Base-by-base conservation (phyloP, 2,329 filamentous ascomycete genomes). In the Curvularia hawaiiensis region DNA sequence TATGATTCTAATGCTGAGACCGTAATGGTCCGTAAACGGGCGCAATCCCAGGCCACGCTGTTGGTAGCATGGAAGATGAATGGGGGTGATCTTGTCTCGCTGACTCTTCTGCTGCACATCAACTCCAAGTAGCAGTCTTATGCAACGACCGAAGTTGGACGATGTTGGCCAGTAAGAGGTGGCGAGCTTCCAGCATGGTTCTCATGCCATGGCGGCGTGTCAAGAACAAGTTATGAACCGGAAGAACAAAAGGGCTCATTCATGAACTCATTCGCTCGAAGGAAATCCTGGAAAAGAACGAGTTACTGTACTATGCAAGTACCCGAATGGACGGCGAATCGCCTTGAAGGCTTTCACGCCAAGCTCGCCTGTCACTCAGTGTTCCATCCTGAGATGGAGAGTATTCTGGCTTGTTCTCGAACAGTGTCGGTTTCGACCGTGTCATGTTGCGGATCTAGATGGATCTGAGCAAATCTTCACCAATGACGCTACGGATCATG, bases 271-370 rank as follows among this genome's bases (percentile, higher is more conserved):
- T 69, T 40, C 58, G 65, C 18, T 56, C 68, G n/a, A 69, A 69
- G 45, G 65, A 69, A 50, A 63, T 69, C 12, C 39, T 69, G 7
- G 67, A 69, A 33, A 61, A 62, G 76, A 79, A 24, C 75, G 78
- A 1, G 62, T 81, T 3, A 77, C 78, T 14, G 63, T 57, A 10
- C 50, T 80, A 77, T 85, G 48, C 80, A 83, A 54, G 75, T 82
- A 0, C 76, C 84, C 1, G 82, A 85, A 65, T 79, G 82, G 12
- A 83, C 85, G 76, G 80, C 83, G 0, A 80, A 79, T 47, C 73
- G 83, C 0, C 70, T 85, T 0, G 80, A 82, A 35, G 75, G 80
- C 5, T 85, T 83, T 68, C 85, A 85, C 60, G 74, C 78, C 8
- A 81, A 83, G 57, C 74, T 85, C 4, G 76, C 82, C 0, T 77